Conservation (phyloP, 2,329 filamentous ascomycete genomes). For the Setomelanomma holmii region DNA sequence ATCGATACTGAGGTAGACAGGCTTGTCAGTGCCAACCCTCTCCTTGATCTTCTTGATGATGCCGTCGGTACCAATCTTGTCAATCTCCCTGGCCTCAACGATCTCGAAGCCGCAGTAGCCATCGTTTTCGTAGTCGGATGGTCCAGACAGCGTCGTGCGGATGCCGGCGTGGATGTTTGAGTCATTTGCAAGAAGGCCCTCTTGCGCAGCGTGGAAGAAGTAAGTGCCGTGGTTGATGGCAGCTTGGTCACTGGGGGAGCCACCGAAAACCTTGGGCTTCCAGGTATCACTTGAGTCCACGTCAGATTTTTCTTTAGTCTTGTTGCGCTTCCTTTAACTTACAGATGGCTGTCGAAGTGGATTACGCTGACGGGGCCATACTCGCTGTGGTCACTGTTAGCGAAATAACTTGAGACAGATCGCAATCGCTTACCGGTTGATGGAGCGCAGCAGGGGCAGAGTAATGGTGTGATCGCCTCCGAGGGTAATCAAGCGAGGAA, state of each 20-base stretch:
- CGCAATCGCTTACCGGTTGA: conserved; percentile 53
- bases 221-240: conserved; percentile 88
- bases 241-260: conserved; percentile 76
- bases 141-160: conserved; percentile 79
- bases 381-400: conserved; percentile 45
- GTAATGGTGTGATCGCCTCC: conserved; percentile 69
- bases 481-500: conserved; percentile 82
- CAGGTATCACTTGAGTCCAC: conserved; percentile 59
- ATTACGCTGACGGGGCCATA: conserved; percentile 73
- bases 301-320: conserved; percentile 15
- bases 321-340: no score
- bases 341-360: conserved; percentile 68
- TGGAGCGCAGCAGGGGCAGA: conserved; percentile 62
- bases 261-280: conserved; percentile 87
- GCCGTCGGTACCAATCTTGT: conserved; percentile 72
- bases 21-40: conserved; percentile 74
- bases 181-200: conserved; percentile 81
- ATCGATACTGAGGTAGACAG: conserved; percentile 83
- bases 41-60: conserved; percentile 81
- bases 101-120: conserved; percentile 86
- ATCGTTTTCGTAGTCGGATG: conserved; percentile 84
- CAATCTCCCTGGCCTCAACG: conserved; percentile 76
- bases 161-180: conserved; percentile 89
- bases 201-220: conserved; percentile 82
- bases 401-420: background rate